A percentile compares a stretch with the other conserved stretches of the same genome.
phyloP scores from a whole-genome alignment of 371 early-diverging fungal species.

The Mucor indicus region DNA sequence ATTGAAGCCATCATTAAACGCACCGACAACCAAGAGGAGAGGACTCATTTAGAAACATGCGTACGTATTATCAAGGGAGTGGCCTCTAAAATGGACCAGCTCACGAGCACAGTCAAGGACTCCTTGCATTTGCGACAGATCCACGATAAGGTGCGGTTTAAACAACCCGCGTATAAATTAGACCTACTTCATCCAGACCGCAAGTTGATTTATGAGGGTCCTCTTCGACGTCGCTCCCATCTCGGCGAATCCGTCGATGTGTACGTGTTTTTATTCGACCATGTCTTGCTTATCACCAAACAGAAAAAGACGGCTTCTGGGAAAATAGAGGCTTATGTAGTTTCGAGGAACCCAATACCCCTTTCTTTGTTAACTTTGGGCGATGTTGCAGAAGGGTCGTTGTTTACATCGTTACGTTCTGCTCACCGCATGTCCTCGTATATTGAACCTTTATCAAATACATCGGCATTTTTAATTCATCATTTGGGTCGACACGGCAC shows the following conservation, averaged over 20 bases:
- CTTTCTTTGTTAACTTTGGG: conserved; percentile 41
- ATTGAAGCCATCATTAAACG: background rate
- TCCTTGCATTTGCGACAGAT: conserved; percentile 3
- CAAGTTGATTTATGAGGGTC: conserved; percentile 73
- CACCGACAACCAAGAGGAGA: conserved; percentile 37
- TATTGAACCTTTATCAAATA: too few relatives aligned
- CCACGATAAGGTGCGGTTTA: conserved; percentile 28
- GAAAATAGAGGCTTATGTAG: conserved; percentile 27
- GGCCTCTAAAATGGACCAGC: conserved; percentile 39
- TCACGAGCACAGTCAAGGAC: background rate
- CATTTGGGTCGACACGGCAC: conserved; percentile 5
- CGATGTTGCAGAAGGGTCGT: conserved; percentile 18
- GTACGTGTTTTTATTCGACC: conserved; percentile 82
- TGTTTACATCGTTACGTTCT: conserved; percentile 8
- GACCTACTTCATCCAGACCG: conserved; percentile 65
- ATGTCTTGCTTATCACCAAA: conserved; percentile 77
- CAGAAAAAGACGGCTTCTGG: conserved; percentile 28
- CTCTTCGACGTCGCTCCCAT: conserved; percentile 63
- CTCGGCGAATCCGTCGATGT: conserved; percentile 68
- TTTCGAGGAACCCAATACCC: conserved; percentile 54
- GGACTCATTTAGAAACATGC: conserved; percentile 47
- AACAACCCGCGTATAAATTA: conserved; percentile 45
- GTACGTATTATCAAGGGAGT: conserved; percentile 59
- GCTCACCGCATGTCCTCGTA: background rate
- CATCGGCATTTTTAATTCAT: conserved; percentile 3